Evolutionary conservation across 495 filamentous ascomycete genomes (phyloP).

Genomic region (Lophiostoma macrostomum): DNA sequence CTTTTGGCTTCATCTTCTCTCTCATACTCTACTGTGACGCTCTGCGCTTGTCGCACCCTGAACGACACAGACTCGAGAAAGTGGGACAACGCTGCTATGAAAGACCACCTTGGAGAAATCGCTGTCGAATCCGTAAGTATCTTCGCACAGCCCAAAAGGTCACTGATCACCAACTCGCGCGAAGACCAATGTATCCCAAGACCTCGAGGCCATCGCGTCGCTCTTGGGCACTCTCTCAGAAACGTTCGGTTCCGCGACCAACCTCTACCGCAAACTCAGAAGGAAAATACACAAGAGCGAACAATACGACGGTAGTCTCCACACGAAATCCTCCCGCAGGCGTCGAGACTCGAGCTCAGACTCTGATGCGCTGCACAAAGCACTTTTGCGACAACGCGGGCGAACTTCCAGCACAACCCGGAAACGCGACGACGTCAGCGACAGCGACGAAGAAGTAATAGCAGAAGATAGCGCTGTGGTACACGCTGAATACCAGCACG

Average conservation of each 20-base stretch:
- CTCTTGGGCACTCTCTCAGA: slow-evolving; percentile 16
- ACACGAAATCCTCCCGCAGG: slow-evolving; percentile 1
- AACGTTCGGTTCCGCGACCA: slow-evolving; percentile 18
- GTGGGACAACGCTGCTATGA: too few relatives aligned
- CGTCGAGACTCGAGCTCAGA: slow-evolving; percentile 3
- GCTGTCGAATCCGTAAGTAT: too few relatives aligned
- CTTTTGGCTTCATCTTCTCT: too few relatives aligned
- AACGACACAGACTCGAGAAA: too few relatives aligned
- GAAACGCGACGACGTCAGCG: not conserved
- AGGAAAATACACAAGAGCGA: slow-evolving; percentile 25
- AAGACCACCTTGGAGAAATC: too few relatives aligned
- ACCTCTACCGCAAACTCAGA: slow-evolving; percentile 24
- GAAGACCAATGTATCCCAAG: too few relatives aligned
- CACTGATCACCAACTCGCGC: too few relatives aligned
- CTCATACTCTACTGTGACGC: too few relatives aligned
- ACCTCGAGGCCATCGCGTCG: slow-evolving; percentile 17
- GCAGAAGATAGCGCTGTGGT: slow-evolving; percentile 1
- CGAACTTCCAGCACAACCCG: not conserved
- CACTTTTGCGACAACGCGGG: not conserved
- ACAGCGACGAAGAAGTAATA: slow-evolving; percentile 26
- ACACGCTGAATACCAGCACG: slow-evolving; percentile 13
- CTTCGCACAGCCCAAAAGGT: too few relatives aligned
- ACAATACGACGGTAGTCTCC: slow-evolving; percentile 15
- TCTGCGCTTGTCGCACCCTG: too few relatives aligned
- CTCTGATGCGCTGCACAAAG: not conserved